A percentile compares a stretch with the other conserved stretches of the same genome.
phyloP scores from a whole-genome alignment of 352 stramenopile genomes.

The Lagenidium giganteum region DNA sequence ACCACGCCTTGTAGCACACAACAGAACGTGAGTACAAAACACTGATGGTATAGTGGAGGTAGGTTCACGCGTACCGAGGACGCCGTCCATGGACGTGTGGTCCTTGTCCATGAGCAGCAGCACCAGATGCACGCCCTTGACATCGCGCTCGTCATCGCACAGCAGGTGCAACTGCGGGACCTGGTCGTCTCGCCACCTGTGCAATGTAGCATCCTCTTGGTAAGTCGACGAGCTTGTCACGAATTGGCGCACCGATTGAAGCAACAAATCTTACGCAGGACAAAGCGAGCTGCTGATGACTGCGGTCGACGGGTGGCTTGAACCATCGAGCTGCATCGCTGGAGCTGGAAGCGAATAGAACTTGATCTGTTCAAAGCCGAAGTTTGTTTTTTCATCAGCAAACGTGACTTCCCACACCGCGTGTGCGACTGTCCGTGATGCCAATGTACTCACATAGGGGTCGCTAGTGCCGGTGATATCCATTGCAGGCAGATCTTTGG shows the following conservation, averaged over 20 bases:
- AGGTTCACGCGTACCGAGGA: constrained; percentile 39
- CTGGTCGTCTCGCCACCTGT: constrained; percentile 61
- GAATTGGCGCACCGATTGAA: too few relatives aligned
- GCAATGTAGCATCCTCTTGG: background rate
- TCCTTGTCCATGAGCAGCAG: constrained; percentile 83
- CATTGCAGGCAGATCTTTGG: constrained; percentile 58
- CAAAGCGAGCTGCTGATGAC: constrained; percentile 66
- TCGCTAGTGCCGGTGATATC: constrained; percentile 77
- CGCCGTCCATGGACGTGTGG: constrained; percentile 60
- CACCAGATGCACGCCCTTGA: constrained; percentile 61
- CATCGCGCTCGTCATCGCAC: constrained; percentile 42
- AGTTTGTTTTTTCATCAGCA: background rate
- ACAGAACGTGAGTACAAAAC: background rate
- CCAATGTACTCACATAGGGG: constrained; percentile 70
- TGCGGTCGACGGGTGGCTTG: constrained; percentile 42
- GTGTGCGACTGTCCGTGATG: too few relatives aligned
- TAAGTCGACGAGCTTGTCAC: background rate
- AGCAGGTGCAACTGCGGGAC: constrained; percentile 57
- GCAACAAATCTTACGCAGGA: constrained; percentile 51
- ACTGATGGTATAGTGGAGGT: background rate
- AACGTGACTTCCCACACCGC: background rate
- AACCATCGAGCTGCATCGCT: constrained; percentile 43
- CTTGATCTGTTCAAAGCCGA: constrained; percentile 69
- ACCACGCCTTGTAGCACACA: constrained; percentile 36
- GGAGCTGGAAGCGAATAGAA: constrained; percentile 61